Conservation (phyloP, 1,284 basidiomycete genomes). For the Porodaedalea pini region DNA sequence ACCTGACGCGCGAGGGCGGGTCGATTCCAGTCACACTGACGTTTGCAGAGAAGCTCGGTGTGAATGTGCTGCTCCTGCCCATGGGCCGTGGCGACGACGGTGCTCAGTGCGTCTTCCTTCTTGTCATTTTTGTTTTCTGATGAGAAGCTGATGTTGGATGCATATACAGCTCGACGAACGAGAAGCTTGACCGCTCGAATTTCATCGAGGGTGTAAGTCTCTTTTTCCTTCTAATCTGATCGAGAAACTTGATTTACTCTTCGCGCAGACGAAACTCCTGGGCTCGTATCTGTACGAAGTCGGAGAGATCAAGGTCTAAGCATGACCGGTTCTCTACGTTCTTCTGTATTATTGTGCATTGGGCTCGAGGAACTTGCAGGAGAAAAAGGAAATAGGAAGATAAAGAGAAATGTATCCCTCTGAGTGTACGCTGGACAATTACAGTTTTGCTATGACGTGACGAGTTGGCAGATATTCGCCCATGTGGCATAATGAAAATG, state of each 20-base stretch:
- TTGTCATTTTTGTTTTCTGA: slow-evolving; percentile 4
- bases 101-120: slow-evolving; percentile 65
- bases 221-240: background rate
- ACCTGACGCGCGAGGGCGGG: slow-evolving; percentile 91
- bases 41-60: slow-evolving; percentile 84
- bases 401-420: too few relatives aligned
- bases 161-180: slow-evolving; percentile 77
- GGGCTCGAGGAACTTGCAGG: too few relatives aligned
- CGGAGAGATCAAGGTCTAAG: slow-evolving; percentile 34
- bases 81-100: slow-evolving; percentile 95
- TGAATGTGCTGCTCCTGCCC: slow-evolving; percentile 83
- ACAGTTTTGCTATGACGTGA: too few relatives aligned
- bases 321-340: background rate
- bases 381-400: too few relatives aligned
- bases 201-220: slow-evolving; percentile 82
- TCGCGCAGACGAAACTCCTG: slow-evolving; percentile 64
- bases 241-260: slow-evolving; percentile 10
- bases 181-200: slow-evolving; percentile 93
- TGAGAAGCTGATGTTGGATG: background rate
- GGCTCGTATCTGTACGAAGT: slow-evolving; percentile 85
- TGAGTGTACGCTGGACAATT: too few relatives aligned
- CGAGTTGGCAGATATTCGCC: too few relatives aligned
- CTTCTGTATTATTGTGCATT: too few relatives aligned
- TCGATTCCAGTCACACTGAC: slow-evolving; percentile 96
- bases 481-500: too few relatives aligned